Base-by-base conservation (phyloP, 1,284 basidiomycete species). In the Paramarasmius palmivorus region DNA sequence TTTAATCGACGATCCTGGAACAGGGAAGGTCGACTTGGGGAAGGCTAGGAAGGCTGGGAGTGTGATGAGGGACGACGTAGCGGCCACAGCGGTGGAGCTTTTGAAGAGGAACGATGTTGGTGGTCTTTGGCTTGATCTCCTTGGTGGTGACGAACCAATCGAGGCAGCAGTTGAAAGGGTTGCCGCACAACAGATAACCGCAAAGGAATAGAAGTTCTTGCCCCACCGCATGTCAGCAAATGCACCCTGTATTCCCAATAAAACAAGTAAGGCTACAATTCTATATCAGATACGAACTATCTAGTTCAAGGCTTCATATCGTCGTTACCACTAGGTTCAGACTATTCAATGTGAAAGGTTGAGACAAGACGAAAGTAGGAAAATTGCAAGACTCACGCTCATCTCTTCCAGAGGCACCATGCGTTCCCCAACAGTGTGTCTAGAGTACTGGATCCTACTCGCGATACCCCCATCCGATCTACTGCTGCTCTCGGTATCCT, bases 71-170 rank as follows among this genome's bases (percentile, higher is more conserved):
- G 84, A 87, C 54, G 83, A 88, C 55, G 86, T 90, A 1, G 88
- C 85, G 0, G 61, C 76, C 34, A 74, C 73, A 0, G 70, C 89
- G 4, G 73, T 82, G 0, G 68, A 77, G 3, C 71, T 85, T 2
- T 70, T 83, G 5, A 75, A 82, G 32, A 71, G 80, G 35, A 77
- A 82, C 9, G 80, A 79, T 53, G 83, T 84, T 0, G 77, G 77
- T 10, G 84, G 84, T 0, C 71, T 88, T 15, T 82, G 78, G 7
- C 75, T 90, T 52, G 86, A 90, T 63, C 61, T 90, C 17, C 77
- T 84, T 45, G 80, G 83, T 29, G 87, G 86, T 0, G 73, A 82
- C 0, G 74, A 71, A 0, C 70, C 75, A 0, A 73, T 89, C 47
- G 68, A 75, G 49, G 68, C 76, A 40, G 79, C 55, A 6, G 52